phyloP scores from a whole-genome alignment of 495 filamentous ascomycete species.

The Daldinia bambusicola region DNA sequence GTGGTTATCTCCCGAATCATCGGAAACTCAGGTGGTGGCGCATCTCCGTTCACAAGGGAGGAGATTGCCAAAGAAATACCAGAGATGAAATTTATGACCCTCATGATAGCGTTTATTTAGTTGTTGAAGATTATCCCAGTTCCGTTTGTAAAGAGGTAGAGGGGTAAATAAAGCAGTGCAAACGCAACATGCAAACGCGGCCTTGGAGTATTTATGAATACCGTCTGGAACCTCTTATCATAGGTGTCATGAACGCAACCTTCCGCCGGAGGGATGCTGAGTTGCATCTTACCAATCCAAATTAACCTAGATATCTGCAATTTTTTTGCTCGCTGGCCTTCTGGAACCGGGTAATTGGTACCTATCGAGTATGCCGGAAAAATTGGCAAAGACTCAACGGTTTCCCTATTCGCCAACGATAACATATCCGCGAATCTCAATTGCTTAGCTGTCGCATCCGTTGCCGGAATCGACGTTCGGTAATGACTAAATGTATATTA shows the following conservation, averaged over 20 bases:
- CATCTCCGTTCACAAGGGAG: conserved; percentile 13
- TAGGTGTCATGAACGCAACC: conserved; percentile 13
- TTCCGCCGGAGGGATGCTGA: conserved; percentile 1
- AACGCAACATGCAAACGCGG: background rate
- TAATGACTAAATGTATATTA: background rate
- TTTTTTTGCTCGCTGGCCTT: background rate
- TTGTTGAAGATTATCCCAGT: background rate
- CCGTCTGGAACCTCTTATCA: background rate
- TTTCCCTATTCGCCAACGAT: conserved; percentile 22
- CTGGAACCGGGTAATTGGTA: conserved; percentile 31
- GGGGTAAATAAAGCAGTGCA: background rate
- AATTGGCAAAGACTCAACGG: conserved; percentile 4
- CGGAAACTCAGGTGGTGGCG: conserved; percentile 34
- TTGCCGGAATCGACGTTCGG: background rate
- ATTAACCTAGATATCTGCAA: conserved; percentile 33
- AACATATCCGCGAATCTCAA: conserved; percentile 17
- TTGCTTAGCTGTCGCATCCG: conserved; percentile 10
- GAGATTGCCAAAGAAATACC: conserved; percentile 14
- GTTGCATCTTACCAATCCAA: conserved; percentile 20
- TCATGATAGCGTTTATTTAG: conserved; percentile 14
- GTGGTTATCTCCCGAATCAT: conserved; percentile 21
- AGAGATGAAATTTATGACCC: conserved; percentile 13
- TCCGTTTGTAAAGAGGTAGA: background rate
- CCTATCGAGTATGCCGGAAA: conserved; percentile 14
- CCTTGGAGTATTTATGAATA: background rate